phyloP scores from a whole-genome alignment of 2,329 filamentous ascomycete genomes.

The Teratosphaeria pseudoeucalypti region DNA sequence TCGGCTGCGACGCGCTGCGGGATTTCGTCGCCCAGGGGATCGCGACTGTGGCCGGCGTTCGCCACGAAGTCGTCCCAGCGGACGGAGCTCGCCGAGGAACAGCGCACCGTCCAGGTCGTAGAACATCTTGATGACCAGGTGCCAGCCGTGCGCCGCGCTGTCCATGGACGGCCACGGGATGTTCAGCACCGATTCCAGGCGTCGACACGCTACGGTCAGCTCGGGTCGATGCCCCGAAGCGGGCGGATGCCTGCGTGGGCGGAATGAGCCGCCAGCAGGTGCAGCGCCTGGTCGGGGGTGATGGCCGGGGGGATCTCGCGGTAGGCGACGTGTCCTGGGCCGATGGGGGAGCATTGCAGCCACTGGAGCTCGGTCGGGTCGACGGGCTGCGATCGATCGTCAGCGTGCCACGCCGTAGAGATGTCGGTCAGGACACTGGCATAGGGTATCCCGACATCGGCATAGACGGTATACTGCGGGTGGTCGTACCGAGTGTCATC shows the following conservation, averaged over 20 bases:
- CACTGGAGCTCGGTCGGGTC: neutral
- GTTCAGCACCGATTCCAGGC: neutral
- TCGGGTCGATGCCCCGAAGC: neutral
- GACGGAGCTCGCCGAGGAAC: slow-evolving; percentile 6
- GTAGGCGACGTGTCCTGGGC: neutral
- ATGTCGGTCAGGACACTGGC: neutral
- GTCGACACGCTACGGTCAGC: neutral
- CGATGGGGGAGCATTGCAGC: neutral
- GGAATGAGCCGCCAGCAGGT: neutral
- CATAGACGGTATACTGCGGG: neutral
- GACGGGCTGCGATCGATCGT: neutral
- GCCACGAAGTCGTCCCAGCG: slow-evolving; percentile 2
- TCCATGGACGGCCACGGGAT: neutral
- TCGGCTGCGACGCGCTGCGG: neutral
- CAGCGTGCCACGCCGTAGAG: neutral
- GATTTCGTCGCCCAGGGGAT: neutral
- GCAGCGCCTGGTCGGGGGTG: neutral
- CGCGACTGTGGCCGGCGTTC: neutral
- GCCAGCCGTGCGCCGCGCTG: neutral
- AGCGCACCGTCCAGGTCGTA: slow-evolving; percentile 6
- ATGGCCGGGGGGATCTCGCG: neutral
- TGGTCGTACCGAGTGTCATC: neutral
- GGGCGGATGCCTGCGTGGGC: neutral
- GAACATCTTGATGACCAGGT: slow-evolving; percentile 7
- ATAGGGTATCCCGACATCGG: neutral